Base-by-base conservation (phyloP, 2,329 filamentous ascomycete genomes). In the Plenodomus lindquistii region DNA sequence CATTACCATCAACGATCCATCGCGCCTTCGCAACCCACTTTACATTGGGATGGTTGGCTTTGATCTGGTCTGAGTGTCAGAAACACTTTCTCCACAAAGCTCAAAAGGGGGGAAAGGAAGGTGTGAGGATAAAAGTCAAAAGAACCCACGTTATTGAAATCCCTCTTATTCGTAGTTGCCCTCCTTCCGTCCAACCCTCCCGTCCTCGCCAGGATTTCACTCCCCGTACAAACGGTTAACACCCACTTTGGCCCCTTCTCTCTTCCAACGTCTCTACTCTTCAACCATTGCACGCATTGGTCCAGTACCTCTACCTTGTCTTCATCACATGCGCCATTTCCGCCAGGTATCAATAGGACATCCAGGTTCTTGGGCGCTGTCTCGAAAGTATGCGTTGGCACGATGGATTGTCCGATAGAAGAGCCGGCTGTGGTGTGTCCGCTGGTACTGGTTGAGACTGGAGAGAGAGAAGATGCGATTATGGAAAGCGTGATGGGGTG, bases 201-300 rank as follows among this genome's bases (percentile, higher is more conserved):
- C 0, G 84, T 74, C 37, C 75, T 71, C 0, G 85, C 85, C 0
- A 82, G 76, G 4, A 87, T 67, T 2, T 79, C 79, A 4, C 82
- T 76, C 0, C 86, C 86, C 1, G 85, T 89, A 67, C 87, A 89
- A 1, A 89, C 78, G 0, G 85, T 86, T 37, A 89, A 74, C 11
- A 87, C 60, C 54, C 82, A 81, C 54, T 79, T 71, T 19, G 86
- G 63, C 3, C 0, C 79, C 75, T 64, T 57, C 39, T 31, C 39
- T 5, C 42, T 43, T 15, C 62, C 63, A 0, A 79, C 77, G 57
- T 76, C 81, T n/a, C 67, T 62, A 1, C 66, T 65, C 21, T 63
- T 59, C 36, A 84, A 65, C 52, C 78, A 85, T 2, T 76, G 69
- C 2, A 81, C 66, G 1, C 77, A 69, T 0, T 73, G 66, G 10